A percentile compares a stretch with the other conserved stretches of the same genome.
These are phyloP conservation scores for Comarum palustre DNA, from an alignment of 306 rosid species.

Conservation along the genomic window DNA sequence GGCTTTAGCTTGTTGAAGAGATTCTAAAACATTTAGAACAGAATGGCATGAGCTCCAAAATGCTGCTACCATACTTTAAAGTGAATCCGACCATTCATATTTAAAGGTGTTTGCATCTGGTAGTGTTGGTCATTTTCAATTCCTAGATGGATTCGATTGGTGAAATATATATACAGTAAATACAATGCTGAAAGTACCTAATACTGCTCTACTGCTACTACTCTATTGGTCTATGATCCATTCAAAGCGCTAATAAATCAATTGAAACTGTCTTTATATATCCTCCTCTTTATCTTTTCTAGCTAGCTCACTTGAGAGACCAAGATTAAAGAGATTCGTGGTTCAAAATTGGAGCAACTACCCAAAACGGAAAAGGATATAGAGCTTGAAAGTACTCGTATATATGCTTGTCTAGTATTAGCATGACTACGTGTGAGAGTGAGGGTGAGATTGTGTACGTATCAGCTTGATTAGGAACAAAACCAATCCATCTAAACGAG, in stretches of 20 bases:
- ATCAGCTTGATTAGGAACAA: too few relatives aligned
- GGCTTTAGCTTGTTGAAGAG: conserved; percentile 31
- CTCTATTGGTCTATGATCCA: conserved; percentile 50
- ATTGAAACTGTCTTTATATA: conserved; percentile 20
- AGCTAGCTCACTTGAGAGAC: conserved; percentile 31
- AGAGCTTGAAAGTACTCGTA: conserved; percentile 12
- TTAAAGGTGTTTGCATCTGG: conserved; percentile 51
- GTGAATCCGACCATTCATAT: conserved; percentile 56
- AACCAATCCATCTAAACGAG: too few relatives aligned
- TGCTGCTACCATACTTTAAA: conserved; percentile 22
- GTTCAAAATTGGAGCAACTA: conserved; percentile 36
- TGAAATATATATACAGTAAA: conserved; percentile 1
- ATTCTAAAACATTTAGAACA: conserved; percentile 27
- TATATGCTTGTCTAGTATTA: conserved; percentile 12
- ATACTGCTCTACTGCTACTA: conserved; percentile 4
- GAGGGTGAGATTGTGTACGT: neutral
- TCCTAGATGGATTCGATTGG: conserved; percentile 38
- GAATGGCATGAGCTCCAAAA: conserved; percentile 44
- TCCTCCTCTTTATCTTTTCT: conserved; percentile 11
- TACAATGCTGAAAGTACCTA: neutral
- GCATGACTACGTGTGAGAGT: neutral
- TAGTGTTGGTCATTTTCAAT: conserved; percentile 49
- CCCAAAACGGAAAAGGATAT: conserved; percentile 9
- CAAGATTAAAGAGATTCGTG: conserved; percentile 22
- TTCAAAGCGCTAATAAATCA: conserved; percentile 40